Conservation (phyloP, 345 rosid species). For the Microthlaspi erraticum region DNA sequence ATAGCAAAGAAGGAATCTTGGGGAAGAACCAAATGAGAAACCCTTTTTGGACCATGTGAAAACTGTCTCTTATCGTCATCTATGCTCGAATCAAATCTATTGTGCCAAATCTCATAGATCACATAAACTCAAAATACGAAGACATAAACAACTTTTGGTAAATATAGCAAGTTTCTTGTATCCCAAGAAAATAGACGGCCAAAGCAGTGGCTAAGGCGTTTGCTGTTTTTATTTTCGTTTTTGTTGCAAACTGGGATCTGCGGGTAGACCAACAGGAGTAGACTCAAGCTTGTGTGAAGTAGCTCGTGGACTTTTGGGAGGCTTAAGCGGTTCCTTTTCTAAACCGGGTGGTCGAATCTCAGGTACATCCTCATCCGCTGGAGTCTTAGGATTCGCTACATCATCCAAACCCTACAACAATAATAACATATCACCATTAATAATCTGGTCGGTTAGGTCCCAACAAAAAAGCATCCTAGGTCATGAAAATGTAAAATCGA, state of each 20-base stretch:
- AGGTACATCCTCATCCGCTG: slow-evolving; percentile 40
- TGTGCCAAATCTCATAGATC: slow-evolving; percentile 8
- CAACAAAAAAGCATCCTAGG: too few relatives aligned
- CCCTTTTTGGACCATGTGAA: slow-evolving; percentile 31
- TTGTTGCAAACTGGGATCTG: slow-evolving; percentile 44
- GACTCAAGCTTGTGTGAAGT: slow-evolving; percentile 46
- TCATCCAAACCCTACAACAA: slow-evolving; percentile 46
- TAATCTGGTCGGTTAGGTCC: neutral
- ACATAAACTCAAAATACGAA: slow-evolving; percentile 8
- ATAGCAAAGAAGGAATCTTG: slow-evolving; percentile 30
- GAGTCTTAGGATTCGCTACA: slow-evolving; percentile 47
- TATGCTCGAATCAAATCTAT: slow-evolving; percentile 34
- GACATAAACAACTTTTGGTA: slow-evolving; percentile 17
- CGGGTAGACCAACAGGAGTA: slow-evolving; percentile 43
- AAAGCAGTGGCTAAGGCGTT: slow-evolving; percentile 9
- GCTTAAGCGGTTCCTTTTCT: slow-evolving; percentile 38
- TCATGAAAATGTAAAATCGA: neutral
- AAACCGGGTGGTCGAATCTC: slow-evolving; percentile 46
- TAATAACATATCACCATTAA: slow-evolving; percentile 2
- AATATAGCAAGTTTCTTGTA: slow-evolving; percentile 21
- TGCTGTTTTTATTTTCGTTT: slow-evolving; percentile 34
- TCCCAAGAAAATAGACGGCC: slow-evolving; percentile 29
- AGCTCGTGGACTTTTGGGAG: slow-evolving; percentile 40
- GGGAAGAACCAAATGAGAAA: slow-evolving; percentile 26
- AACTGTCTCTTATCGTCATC: slow-evolving; percentile 27